Base-by-base conservation (phyloP, 2,329 filamentous ascomycete species). In the Botrytis sinoallii region DNA sequence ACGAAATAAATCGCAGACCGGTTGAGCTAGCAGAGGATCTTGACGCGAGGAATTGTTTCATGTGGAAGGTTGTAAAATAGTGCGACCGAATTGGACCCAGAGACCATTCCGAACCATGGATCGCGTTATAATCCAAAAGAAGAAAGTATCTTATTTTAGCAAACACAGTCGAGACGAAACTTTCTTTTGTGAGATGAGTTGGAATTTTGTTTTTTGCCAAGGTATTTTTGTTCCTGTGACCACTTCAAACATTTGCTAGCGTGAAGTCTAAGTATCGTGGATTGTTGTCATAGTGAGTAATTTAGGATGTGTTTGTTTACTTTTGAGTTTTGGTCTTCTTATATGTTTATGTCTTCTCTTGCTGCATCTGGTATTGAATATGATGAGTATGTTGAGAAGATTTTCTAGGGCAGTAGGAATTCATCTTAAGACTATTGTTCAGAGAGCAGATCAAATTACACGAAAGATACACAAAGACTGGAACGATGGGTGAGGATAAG, bases 391-490 rank as follows among this genome's bases (percentile, higher is more conserved):
- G 25, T n/a, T 5, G 48, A 2, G 12, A n/a, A 3, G 4, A 52
- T 16, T 52, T 3, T 52, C 48, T 16, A 12, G 48, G 25, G 10
- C 10, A 4, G 3, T 5, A n/a, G 25, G 2, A n/a, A 14, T n/a
- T n/a, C 0, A 52, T n/a, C 25, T 52, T 14, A 16, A n/a, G 48
- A n/a, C 12, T 3, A n/a, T 52, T 52, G 14, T 14, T 52, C 25
- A 14, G n/a, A n/a, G 12, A 52, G 25, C 2, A n/a, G 25, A n/a
- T 16, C 5, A 5, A 14, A n/a, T 4, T 0, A 14, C n/a, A 2
- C 10, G n/a, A 1, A 25, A n/a, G 10, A 14, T 52, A 52, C 10
- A 2, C 3, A 52, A 60, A 12, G 10, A 6, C 20, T 60, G 4
- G 32, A 60, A 60, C 0, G 0, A 57, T 38, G 18, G 2, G 20